A percentile compares a stretch with the other conserved stretches of the same genome.
These are phyloP conservation scores for Colletotrichum sojae DNA, from an alignment of 2,329 filamentous ascomycete species.

Conservation along the genomic window DNA sequence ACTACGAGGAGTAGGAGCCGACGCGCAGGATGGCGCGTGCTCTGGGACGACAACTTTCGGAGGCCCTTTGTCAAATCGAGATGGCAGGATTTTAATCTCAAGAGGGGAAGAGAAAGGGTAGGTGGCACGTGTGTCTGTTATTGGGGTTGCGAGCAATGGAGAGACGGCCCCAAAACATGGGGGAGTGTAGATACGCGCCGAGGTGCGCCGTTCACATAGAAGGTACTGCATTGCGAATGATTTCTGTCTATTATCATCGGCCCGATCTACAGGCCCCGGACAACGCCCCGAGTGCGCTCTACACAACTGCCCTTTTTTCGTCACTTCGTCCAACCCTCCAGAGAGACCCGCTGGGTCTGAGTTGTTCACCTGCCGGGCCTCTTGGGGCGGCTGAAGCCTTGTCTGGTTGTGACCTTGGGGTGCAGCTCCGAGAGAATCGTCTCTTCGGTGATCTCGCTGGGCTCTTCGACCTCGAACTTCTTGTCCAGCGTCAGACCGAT, in stretches of 20 bases:
- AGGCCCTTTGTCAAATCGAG: constrained; percentile 13
- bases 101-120: not conserved
- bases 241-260: constrained; percentile 34
- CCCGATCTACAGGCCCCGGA: constrained; percentile 30
- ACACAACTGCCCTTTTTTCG: not conserved
- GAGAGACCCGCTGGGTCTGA: not conserved
- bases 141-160: too few relatives aligned
- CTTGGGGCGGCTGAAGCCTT: constrained; percentile 83
- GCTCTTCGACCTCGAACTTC: constrained; percentile 78
- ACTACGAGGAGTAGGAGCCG: constrained; percentile 75
- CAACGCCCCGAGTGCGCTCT: constrained; percentile 1
- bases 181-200: constrained; percentile 17
- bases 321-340: not conserved
- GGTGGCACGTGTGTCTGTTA: not conserved
- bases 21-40: not conserved
- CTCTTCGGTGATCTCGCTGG: constrained; percentile 78
- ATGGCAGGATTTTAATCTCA: constrained; percentile 16
- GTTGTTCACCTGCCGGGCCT: constrained; percentile 74
- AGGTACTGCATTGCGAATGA: constrained; percentile 26
- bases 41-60: not conserved
- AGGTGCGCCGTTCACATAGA: constrained; percentile 7
- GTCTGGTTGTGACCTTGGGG: constrained; percentile 75
- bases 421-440: constrained; percentile 77
- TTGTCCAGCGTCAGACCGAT: constrained; percentile 78
- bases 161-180: not conserved